A percentile compares a stretch with the other conserved stretches of the same genome.
Evolutionary conservation across 1,284 basidiomycete genomes (phyloP).

Genomic region (Papiliotrema nemorosa): DNA sequence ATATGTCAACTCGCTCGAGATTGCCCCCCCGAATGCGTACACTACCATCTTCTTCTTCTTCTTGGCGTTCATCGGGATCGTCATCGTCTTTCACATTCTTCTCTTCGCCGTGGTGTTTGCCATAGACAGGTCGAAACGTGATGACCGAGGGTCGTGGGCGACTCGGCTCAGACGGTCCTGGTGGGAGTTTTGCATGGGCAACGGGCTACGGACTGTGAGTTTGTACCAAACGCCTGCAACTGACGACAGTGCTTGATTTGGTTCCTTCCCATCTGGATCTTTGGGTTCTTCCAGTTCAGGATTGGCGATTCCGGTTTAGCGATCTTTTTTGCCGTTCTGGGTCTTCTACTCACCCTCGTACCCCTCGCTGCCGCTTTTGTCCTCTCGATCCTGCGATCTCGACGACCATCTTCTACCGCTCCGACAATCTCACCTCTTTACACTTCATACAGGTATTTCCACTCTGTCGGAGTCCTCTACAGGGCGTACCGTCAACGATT

Average conservation of each 20-base stretch:
- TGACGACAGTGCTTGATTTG: slow-evolving; percentile 58
- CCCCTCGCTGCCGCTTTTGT: slow-evolving; percentile 52
- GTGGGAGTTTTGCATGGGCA: slow-evolving; percentile 49
- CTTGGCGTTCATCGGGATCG: slow-evolving; percentile 62
- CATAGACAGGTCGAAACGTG: slow-evolving; percentile 29
- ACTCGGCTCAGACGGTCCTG: slow-evolving; percentile 54
- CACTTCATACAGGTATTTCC: slow-evolving; percentile 45
- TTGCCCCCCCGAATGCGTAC: slow-evolving; percentile 76
- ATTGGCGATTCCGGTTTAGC: slow-evolving; percentile 79
- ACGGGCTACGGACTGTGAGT: slow-evolving; percentile 46
- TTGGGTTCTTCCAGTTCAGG: slow-evolving; percentile 84
- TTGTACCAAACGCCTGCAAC: neutral
- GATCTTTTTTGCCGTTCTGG: slow-evolving; percentile 60
- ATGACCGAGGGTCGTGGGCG: slow-evolving; percentile 33
- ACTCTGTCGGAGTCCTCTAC: slow-evolving; percentile 47
- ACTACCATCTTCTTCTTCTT: slow-evolving; percentile 72
- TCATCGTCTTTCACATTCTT: slow-evolving; percentile 56
- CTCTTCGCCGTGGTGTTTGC: slow-evolving; percentile 54
- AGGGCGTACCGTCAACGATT: slow-evolving; percentile 48
- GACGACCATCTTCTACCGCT: slow-evolving; percentile 28
- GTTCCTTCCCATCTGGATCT: slow-evolving; percentile 67
- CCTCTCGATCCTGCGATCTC: slow-evolving; percentile 27
- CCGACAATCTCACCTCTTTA: slow-evolving; percentile 42
- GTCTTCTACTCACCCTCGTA: slow-evolving; percentile 58
- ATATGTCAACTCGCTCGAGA: slow-evolving; percentile 68